Conservation (phyloP, 805 yeast species). For the Tetrapisispora taiwanensis region DNA sequence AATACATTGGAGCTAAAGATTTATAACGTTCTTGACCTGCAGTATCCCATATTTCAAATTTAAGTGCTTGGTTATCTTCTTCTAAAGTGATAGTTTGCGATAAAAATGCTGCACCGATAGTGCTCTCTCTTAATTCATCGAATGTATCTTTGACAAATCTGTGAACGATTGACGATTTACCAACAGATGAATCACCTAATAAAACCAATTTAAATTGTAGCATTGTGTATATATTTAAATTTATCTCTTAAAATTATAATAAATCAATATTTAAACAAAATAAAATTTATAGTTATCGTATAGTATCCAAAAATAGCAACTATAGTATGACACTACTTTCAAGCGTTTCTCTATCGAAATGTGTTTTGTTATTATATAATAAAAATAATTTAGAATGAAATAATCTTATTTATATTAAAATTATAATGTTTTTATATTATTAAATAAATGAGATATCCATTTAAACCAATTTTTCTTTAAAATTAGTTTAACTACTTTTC, state of each 20-base stretch:
- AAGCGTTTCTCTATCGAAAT: neutral
- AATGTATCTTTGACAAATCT: slow-evolving; percentile 67
- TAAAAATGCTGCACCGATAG: slow-evolving; percentile 97
- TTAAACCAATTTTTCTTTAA: too few relatives aligned
- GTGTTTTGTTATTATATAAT: too few relatives aligned
- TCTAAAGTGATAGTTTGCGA: slow-evolving; percentile 48
- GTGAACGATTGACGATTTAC: slow-evolving; percentile 70
- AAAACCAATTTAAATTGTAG: slow-evolving; percentile 59
- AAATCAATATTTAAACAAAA: neutral
- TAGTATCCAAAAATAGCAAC: neutral
- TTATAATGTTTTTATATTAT: too few relatives aligned
- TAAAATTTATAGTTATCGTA: neutral
- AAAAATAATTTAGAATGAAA: too few relatives aligned
- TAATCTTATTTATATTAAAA: too few relatives aligned
- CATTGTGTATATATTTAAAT: too few relatives aligned
- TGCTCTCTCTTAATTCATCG: slow-evolving; percentile 73
- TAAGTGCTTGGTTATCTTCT: slow-evolving; percentile 27
- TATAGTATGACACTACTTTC: too few relatives aligned
- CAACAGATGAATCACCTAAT: slow-evolving; percentile 77
- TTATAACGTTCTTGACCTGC: slow-evolving; percentile 92
- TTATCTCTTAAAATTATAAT: too few relatives aligned
- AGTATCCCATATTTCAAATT: slow-evolving; percentile 82
- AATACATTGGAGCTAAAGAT: slow-evolving; percentile 75
- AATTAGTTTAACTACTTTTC: too few relatives aligned
- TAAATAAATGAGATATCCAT: too few relatives aligned